Evolutionary conservation across 768 basidiomycete genomes (phyloP).

Genomic region (Mycena galericulata): DNA sequence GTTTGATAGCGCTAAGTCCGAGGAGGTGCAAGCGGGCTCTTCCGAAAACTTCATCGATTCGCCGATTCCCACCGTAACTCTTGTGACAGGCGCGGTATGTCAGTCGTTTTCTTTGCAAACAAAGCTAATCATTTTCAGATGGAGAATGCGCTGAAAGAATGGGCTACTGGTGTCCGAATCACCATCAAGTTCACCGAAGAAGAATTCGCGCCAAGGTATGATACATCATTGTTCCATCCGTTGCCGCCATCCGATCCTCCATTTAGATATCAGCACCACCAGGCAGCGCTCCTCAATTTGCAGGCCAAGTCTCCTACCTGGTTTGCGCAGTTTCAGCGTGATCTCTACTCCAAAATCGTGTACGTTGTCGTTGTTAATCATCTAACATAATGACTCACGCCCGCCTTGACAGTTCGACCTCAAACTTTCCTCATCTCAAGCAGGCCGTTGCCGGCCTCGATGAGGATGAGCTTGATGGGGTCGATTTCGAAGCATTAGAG

Average conservation of each 20-base stretch:
- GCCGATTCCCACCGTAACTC: not conserved
- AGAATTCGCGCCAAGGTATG: not conserved
- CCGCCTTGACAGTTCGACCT: not conserved
- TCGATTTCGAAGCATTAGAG: conserved; percentile 13
- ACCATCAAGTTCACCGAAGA: conserved; percentile 3
- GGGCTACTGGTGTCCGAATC: not conserved
- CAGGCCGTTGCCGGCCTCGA: not conserved
- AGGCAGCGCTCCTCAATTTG: conserved; percentile 2
- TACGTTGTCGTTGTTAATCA: not conserved
- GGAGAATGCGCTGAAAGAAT: not conserved
- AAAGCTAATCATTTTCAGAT: not conserved
- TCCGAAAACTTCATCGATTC: not conserved
- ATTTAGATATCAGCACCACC: no score
- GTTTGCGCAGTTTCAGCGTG: conserved; percentile 10
- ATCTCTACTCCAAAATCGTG: conserved; percentile 7
- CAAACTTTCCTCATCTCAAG: conserved; percentile 18
- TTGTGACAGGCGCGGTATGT: not conserved
- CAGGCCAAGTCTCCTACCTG: conserved; percentile 3
- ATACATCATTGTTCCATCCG: not conserved
- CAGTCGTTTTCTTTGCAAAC: not conserved
- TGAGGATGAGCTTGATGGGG: conserved; percentile 6
- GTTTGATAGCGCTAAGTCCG: not conserved
- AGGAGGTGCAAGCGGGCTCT: not conserved
- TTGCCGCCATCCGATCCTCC: not conserved
- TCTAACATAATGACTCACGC: not conserved